phyloP scores from a whole-genome alignment of 176 grass and related monocot species.

The bread wheat (Triticum aestivum) region IWGSC_CS_RefSeq_v2.1 NC_057807.1:357850356-357850855 shows the following conservation, averaged over 20 bases:
- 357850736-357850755: neutral
- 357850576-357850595: too few species aligned
- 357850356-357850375: neutral
- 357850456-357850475: neutral
- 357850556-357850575: neutral
- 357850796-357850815: neutral
- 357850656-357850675: neutral
- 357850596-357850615: too few species aligned
- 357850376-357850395: neutral
- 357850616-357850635: neutral
- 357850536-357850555: neutral
- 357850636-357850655: neutral
- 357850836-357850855: neutral
- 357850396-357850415: neutral
- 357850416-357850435: neutral
- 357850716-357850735: neutral
- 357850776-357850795: neutral
- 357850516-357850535: neutral
- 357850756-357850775: neutral
- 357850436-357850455: neutral
- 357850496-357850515: too few species aligned
- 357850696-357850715: neutral
- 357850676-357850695: neutral
- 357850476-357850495: neutral
- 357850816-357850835: conserved; percentile 5